Conservation (phyloP, 2,329 filamentous ascomycete species). For the Tothia fuscella region DNA sequence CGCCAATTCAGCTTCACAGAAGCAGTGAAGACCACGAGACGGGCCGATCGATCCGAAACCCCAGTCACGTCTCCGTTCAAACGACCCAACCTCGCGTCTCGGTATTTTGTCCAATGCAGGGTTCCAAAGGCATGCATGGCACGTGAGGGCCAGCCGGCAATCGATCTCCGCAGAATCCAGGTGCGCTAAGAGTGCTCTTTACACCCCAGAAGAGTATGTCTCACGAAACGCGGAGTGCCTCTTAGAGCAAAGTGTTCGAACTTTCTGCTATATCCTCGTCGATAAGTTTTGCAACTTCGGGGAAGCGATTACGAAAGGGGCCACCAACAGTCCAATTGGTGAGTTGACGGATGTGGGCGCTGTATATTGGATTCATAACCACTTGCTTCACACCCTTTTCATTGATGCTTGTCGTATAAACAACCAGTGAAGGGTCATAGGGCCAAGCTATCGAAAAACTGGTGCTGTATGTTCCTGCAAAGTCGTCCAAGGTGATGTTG, state of each 20-base stretch:
- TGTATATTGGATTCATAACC: slow-evolving; percentile 18
- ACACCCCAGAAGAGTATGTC: not conserved
- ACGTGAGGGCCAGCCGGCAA: not conserved
- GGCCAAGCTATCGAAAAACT: slow-evolving; percentile 16
- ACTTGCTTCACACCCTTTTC: slow-evolving; percentile 10
- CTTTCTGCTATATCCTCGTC: slow-evolving; percentile 8
- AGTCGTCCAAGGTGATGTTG: slow-evolving; percentile 17
- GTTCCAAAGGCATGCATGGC: too few species aligned
- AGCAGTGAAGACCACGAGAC: too few species aligned
- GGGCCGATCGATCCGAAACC: too few species aligned
- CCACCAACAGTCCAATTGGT: slow-evolving; percentile 17
- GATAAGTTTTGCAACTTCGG: slow-evolving; percentile 16
- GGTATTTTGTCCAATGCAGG: too few species aligned
- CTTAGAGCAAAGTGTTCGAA: not conserved
- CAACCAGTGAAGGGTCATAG: slow-evolving; percentile 16
- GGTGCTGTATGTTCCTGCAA: slow-evolving; percentile 16
- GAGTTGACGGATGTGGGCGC: slow-evolving; percentile 18
- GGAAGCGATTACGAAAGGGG: slow-evolving; percentile 15
- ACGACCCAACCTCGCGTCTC: too few species aligned
- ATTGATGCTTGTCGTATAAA: slow-evolving; percentile 11
- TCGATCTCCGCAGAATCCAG: not conserved
- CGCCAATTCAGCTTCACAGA: too few species aligned
- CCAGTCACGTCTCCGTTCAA: too few species aligned
- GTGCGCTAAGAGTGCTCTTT: too few species aligned
- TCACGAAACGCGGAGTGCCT: too few species aligned